Conservation (phyloP, 2,329 filamentous ascomycete species). For the Cladosporium sp. region DNA sequence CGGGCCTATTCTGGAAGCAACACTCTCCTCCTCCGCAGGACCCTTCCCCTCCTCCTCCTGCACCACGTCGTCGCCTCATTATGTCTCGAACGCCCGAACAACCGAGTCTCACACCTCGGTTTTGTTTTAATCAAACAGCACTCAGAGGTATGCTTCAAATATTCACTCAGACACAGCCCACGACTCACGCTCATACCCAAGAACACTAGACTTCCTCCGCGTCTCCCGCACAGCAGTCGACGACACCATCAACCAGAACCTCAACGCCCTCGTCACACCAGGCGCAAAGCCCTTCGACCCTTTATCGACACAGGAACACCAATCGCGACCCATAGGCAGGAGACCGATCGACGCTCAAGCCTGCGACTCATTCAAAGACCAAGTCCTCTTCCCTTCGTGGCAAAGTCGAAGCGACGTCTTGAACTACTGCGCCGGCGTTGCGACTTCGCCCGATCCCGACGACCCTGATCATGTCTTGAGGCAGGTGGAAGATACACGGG, state of each 20-base stretch:
- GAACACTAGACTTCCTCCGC: constrained; percentile 74
- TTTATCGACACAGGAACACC: constrained; percentile 64
- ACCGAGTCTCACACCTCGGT: constrained; percentile 43
- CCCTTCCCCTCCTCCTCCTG: constrained; percentile 12
- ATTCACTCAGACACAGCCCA: background rate
- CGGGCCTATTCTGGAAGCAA: constrained; percentile 26
- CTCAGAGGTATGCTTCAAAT: constrained; percentile 39
- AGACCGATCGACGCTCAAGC: constrained; percentile 55
- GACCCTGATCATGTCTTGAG: constrained; percentile 72
- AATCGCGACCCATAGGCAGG: constrained; percentile 46
- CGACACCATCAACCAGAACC: constrained; percentile 87
- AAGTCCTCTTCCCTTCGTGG: constrained; percentile 85
- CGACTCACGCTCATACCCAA: constrained; percentile 30
- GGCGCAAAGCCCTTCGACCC: constrained; percentile 72
- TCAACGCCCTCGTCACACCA: constrained; percentile 83
- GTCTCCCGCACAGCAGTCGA: constrained; percentile 81
- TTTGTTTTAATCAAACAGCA: constrained; percentile 50
- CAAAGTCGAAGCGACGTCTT: constrained; percentile 76
- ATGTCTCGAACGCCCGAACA: constrained; percentile 41
- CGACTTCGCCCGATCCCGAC: constrained; percentile 79
- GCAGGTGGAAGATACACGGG: constrained; percentile 65
- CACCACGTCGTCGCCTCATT: constrained; percentile 14
- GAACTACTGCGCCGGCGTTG: constrained; percentile 84
- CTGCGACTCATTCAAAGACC: constrained; percentile 70
- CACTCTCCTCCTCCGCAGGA: background rate